A percentile compares a stretch with the other conserved stretches of the same genome.
Evolutionary conservation across 495 filamentous ascomycete genomes (phyloP).

Genomic region (Xylaria longipes): DNA sequence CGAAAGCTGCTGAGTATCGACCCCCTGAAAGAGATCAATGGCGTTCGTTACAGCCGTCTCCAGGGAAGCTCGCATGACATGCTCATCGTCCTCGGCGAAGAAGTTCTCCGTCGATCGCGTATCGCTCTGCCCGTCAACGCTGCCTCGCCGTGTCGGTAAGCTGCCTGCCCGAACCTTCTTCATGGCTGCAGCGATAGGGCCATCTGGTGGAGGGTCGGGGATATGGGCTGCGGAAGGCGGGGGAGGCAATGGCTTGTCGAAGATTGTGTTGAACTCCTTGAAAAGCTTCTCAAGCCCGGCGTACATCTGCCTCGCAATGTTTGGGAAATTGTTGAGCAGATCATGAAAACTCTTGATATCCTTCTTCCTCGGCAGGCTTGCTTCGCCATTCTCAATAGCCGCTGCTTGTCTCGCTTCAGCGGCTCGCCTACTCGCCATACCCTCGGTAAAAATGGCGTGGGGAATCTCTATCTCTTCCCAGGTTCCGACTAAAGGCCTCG

Average conservation of each 20-base stretch:
- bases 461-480: constrained; percentile 75
- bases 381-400: constrained; percentile 42
- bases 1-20: constrained; percentile 94
- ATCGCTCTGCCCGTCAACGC: constrained; percentile 33
- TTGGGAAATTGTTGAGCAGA: constrained; percentile 88
- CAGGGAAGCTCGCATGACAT: constrained; percentile 80
- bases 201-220: constrained; percentile 57
- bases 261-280: constrained; percentile 82
- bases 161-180: constrained; percentile 58
- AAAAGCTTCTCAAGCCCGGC: constrained; percentile 89
- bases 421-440: constrained; percentile 37
- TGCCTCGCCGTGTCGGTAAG: constrained; percentile 37
- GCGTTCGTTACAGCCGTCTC: constrained; percentile 93
- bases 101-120: constrained; percentile 43
- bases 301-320: constrained; percentile 98
- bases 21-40: constrained; percentile 92
- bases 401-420: constrained; percentile 42
- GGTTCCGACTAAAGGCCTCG: constrained; percentile 84
- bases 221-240: constrained; percentile 68
- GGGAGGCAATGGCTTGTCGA: constrained; percentile 83
- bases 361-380: constrained; percentile 71
- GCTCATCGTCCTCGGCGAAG: constrained; percentile 82
- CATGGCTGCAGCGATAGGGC: constrained; percentile 57
- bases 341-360: constrained; percentile 91
- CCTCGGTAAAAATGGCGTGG: constrained; percentile 62